Base-by-base conservation (phyloP, 2,329 filamentous ascomycete species). In the Huntiella abstrusa region DNA sequence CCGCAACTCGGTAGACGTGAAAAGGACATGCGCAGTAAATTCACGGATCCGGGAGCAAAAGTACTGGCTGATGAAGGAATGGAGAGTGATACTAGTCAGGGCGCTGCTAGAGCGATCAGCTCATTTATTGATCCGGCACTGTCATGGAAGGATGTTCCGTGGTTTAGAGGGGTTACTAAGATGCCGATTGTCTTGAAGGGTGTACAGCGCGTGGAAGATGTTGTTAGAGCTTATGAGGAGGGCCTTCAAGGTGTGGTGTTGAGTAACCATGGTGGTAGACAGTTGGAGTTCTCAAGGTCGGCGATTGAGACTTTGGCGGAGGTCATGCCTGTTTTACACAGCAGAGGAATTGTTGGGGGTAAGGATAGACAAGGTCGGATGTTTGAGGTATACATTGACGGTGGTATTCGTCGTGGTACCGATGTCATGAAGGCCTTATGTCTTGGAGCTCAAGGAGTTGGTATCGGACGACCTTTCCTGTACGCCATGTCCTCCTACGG, bases 121-220 rank as follows among this genome's bases (percentile, higher is more conserved):
- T 85, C 76, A 50, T 98, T 98, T 62, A 98, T 98, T 65, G 91
- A 98, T 67, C 91, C 91, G 2, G 71, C 73, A n/a, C 71, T 98
- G 8, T 82, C 75, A 58, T 98, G 91, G 91, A 82, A 81, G 56
- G 91, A 96, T 57, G 85, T 94, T 41, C 74, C 88, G 1, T 98
- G 87, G 87, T 93, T 98, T 67, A 68, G 76, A 55, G 75, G 74
- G 55, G 83, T 96, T 58, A 98, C 91, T 28, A 77, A 77, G 52
- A 93, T 96, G 80, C 91, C 91, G 47, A 92, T 98, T 58, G 74
- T 96, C 45, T 75, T 98, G 53, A 98, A 98, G 71, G 91, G 91
- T 48, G 83, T 98, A 8, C 91, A 98, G 67, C 77, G 88, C 17
- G 86, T 94, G 45, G 91, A 98, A 60, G 91, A 98, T 59, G 91